phyloP scores from a whole-genome alignment of 1,139 yeast species.

The Kodamaea plutei region DNA sequence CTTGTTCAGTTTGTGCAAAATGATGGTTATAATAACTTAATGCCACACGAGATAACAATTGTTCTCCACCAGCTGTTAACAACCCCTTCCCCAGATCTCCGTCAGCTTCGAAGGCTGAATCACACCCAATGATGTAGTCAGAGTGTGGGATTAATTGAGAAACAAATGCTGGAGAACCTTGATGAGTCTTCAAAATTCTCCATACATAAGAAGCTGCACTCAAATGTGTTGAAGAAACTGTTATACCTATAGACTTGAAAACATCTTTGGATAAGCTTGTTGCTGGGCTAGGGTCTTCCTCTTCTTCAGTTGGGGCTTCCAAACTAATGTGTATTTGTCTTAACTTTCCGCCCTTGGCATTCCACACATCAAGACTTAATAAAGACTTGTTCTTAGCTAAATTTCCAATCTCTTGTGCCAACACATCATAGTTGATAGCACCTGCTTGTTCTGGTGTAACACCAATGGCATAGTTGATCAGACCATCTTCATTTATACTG shows the following conservation, averaged over 20 bases:
- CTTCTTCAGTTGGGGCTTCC: constrained; percentile 9
- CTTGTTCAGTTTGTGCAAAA: constrained; percentile 31
- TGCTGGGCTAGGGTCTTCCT: constrained; percentile 10
- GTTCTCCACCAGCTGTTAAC: constrained; percentile 82
- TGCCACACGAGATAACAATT: constrained; percentile 65
- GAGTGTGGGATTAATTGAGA: constrained; percentile 83
- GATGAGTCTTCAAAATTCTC: constrained; percentile 75
- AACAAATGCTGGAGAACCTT: constrained; percentile 77
- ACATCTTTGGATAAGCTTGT: constrained; percentile 20
- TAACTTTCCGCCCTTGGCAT: constrained; percentile 77
- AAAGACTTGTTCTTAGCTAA: constrained; percentile 32
- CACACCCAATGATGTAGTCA: constrained; percentile 89
- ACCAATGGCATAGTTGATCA: constrained; percentile 36
- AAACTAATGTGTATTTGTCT: constrained; percentile 51
- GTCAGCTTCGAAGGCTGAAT: constrained; percentile 42
- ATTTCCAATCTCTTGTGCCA: constrained; percentile 33
- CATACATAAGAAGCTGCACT: constrained; percentile 79
- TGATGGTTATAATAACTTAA: constrained; percentile 52
- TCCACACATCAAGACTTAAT: constrained; percentile 72
- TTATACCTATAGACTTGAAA: constrained; percentile 51
- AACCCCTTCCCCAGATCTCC: constrained; percentile 53
- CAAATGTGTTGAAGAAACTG: constrained; percentile 75
- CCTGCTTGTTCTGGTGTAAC: constrained; percentile 37
- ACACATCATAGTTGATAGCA: constrained; percentile 30
- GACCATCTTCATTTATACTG: constrained; percentile 41